Conservation (phyloP, 108 stramenopile species). For the Schizochytrium sp. region DNA sequence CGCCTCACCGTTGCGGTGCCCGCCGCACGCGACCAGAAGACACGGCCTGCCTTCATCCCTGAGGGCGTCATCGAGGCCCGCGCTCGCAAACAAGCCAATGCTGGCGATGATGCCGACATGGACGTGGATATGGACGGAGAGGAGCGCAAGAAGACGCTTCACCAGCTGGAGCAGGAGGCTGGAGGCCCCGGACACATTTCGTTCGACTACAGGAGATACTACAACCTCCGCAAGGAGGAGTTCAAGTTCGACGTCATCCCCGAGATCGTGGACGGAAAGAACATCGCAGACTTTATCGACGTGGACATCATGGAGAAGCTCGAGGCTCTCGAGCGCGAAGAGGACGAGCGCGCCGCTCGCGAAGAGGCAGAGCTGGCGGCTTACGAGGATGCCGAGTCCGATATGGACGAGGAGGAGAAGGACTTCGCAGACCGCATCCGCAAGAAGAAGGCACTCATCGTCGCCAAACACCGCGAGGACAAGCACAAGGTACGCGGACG, state of each 20-base stretch:
- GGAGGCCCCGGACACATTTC: slow-evolving; percentile 98
- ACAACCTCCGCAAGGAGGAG: slow-evolving; percentile 89
- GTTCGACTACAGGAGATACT: slow-evolving; percentile 93
- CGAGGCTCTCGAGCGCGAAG: slow-evolving; percentile 88
- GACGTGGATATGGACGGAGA: slow-evolving; percentile 60
- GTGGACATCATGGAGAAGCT: slow-evolving; percentile 89
- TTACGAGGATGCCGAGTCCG: slow-evolving; percentile 57
- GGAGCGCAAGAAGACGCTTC: slow-evolving; percentile 84
- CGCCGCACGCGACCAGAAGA: slow-evolving; percentile 86
- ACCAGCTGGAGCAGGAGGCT: slow-evolving; percentile 95
- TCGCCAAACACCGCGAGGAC: slow-evolving; percentile 36
- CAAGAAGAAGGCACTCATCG: slow-evolving; percentile 1
- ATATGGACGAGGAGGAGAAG: slow-evolving; percentile 58
- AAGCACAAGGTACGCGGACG: slow-evolving; percentile 5
- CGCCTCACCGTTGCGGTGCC: slow-evolving; percentile 96
- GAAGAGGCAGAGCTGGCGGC: slow-evolving; percentile 82
- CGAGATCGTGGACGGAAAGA: slow-evolving; percentile 98
- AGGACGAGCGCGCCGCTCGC: slow-evolving; percentile 84
- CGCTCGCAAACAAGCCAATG: slow-evolving; percentile 6
- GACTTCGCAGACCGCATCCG: slow-evolving; percentile 25
- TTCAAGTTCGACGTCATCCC: slow-evolving; percentile 95
- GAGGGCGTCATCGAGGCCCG: slow-evolving; percentile 80
- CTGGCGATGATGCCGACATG: not conserved
- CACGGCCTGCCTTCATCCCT: slow-evolving; percentile 87
- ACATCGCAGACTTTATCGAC: slow-evolving; percentile 95